Evolutionary conservation across 441 rosid genomes (phyloP), one percentile per base, ranked within the genome.

Genomic region (Croton setiger): DNA sequence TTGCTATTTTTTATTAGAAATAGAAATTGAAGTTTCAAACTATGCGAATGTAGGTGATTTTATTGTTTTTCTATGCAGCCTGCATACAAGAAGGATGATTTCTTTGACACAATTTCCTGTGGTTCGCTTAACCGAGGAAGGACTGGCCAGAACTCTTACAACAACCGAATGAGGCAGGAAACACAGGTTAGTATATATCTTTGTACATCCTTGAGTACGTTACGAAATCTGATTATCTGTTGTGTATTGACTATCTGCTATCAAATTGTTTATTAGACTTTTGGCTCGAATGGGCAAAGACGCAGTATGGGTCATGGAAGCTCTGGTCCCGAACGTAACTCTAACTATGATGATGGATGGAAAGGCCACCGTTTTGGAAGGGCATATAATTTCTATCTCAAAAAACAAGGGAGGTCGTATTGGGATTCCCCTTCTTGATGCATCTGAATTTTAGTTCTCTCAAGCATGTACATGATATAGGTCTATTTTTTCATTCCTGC

Each of bases 101-200:
- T 88, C 75, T 86, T 86, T 63, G 93, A 88, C 75, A 79, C 84
- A 20, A 82, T 88, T 68, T 88, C 89, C 63, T 74, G 85, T 71
- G 83, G 79, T 75, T 70, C 74, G 70, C 86, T 68, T 48, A 47
- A 54, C 60, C 81, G 54, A 39, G 79, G 72, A 73, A 78, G 86
- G 74, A 72, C 63, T 71, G 79, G 73, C 35, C 88, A 83, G 63
- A 73, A 67, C 65, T 66, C 49, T 31, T 77, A 76, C 66, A 74
- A 75, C 48, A 83, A 78, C 55, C 66, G 80, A 73, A 78, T 75
- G 74, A 79, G 60, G 75, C 78, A 61, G 35, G 83, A 80, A 71
- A 68, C 67, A 14, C 73, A 81, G 84, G 89, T 85, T 64, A 74
- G 79, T 64, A 56, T 62, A 35, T 65, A 39, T 52, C 17, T 17